A percentile compares a stretch with the other conserved stretches of the same genome.
These are phyloP conservation scores for Claviceps cyperi DNA, from an alignment of 2,329 filamentous ascomycete species.

Conservation along the genomic window DNA sequence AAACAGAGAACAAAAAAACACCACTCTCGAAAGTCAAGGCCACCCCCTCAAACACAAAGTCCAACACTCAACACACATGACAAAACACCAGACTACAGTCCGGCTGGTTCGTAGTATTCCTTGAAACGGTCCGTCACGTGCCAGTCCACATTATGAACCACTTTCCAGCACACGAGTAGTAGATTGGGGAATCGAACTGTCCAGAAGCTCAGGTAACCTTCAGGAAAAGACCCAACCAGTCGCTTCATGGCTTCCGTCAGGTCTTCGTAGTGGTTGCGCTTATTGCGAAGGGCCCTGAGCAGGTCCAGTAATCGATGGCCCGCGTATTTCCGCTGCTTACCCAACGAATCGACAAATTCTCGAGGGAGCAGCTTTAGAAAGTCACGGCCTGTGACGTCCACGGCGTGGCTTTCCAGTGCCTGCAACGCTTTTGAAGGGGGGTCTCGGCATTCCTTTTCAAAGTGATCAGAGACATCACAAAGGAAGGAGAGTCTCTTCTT, in stretches of 20 bases:
- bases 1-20: background rate
- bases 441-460: constrained; percentile 81
- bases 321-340: constrained; percentile 91
- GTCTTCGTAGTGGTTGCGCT: constrained; percentile 96
- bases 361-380: constrained; percentile 65
- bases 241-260: constrained; percentile 67
- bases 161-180: constrained; percentile 63
- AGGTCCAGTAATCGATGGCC: constrained; percentile 73
- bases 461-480: constrained; percentile 94
- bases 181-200: constrained; percentile 63
- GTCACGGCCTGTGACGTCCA: constrained; percentile 47
- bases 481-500: constrained; percentile 84
- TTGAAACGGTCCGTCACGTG: constrained; percentile 51
- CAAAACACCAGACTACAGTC: constrained; percentile 10
- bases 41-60: background rate
- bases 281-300: constrained; percentile 79
- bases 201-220: constrained; percentile 78
- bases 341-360: constrained; percentile 76
- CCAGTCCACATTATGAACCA: constrained; percentile 53
- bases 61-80: background rate
- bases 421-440: constrained; percentile 56
- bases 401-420: constrained; percentile 40
- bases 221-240: constrained; percentile 56
- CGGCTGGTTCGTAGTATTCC: constrained; percentile 50
- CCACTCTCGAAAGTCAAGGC: no score